phyloP scores from a whole-genome alignment of 116 monocot species.

The Iris pallida region DNA sequence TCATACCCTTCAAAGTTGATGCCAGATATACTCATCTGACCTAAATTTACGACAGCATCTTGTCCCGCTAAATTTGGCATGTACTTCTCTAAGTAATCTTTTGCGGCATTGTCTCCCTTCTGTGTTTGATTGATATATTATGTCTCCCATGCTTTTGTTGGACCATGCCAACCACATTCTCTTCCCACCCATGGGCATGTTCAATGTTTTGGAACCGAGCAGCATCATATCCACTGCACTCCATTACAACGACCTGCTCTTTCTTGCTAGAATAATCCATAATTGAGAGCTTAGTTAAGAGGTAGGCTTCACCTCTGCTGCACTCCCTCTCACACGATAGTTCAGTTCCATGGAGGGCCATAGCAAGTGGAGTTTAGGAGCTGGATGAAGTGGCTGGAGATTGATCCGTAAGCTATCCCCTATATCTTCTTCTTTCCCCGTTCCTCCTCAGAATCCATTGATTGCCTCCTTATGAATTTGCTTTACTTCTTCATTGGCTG shows the following conservation, averaged over 20 bases:
- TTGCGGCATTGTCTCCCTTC: constrained; percentile 62
- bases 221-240: constrained; percentile 92
- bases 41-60: constrained; percentile 66
- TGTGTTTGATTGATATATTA: constrained; percentile 45
- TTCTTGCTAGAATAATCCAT: constrained; percentile 71
- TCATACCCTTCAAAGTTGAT: constrained; percentile 26
- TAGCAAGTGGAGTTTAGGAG: constrained; percentile 77
- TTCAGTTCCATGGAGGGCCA: constrained; percentile 80
- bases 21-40: constrained; percentile 64
- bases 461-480: constrained; percentile 12
- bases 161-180: constrained; percentile 54
- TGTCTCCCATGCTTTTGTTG: constrained; percentile 52
- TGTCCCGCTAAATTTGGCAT: constrained; percentile 62
- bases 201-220: constrained; percentile 67
- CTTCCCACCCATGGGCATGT: constrained; percentile 80
- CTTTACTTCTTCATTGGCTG: too few relatives aligned
- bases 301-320: constrained; percentile 91
- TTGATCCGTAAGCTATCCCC: constrained; percentile 44
- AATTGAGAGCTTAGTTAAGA: constrained; percentile 85
- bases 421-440: constrained; percentile 33
- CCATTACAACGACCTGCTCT: constrained; percentile 65
- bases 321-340: constrained; percentile 88
- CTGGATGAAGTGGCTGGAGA: constrained; percentile 87
- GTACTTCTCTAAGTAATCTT: constrained; percentile 62
- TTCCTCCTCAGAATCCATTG: too few relatives aligned